Evolutionary conservation across 768 basidiomycete species (phyloP), one percentile per base, ranked within the genome.

Genomic region (Mycena vitilis): DNA sequence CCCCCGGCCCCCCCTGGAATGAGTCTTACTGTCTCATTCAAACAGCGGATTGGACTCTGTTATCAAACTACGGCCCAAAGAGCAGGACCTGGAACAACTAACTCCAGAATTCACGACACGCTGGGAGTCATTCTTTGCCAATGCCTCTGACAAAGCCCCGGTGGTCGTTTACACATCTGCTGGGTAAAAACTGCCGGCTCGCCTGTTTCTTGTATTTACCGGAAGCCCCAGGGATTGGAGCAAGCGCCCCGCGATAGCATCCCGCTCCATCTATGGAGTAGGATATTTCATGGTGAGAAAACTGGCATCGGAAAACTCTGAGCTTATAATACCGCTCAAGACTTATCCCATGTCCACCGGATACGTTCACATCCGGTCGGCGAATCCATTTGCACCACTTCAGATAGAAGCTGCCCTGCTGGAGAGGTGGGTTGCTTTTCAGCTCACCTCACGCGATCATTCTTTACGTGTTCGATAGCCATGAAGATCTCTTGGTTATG

Each of bases 41-140:
- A 10, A 62, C 69, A 89, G 88, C 70, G 87, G 80, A 1, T 65
- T 85, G n/a, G 87, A 90, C 63, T 83, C 83, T 30, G 88, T 85
- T 5, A 81, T 87, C 68, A 89, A 88, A 71, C 69, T 89, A 11
- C 81, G 90, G 30, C 89, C 89, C 4, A 83, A 76, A 18, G 69
- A 70, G 2, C 77, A 80, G 2, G 89, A 91, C 42, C 78, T 88
- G 34, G 78, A 82, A 56, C 80, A 79, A n/a, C 76, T 91, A 38
- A 84, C 83, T 15, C 81, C 85, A 11, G 80, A 73, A 12, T 91
- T 90, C 72, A 71, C 79, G n/a, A 42, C 78, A 34, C 77, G 81
- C 48, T 89, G 89, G 89, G 75, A 82, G 5, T 73, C 75, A 11
- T 86, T 84, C 74, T 90, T 86, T 49, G 82, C 78, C 36, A 75